Percentiles rank a stretch among this genome's conserved stretches.
phyloP scores from a whole-genome alignment of 1,284 basidiomycete species.

The Athelia psychrophila region DNA sequence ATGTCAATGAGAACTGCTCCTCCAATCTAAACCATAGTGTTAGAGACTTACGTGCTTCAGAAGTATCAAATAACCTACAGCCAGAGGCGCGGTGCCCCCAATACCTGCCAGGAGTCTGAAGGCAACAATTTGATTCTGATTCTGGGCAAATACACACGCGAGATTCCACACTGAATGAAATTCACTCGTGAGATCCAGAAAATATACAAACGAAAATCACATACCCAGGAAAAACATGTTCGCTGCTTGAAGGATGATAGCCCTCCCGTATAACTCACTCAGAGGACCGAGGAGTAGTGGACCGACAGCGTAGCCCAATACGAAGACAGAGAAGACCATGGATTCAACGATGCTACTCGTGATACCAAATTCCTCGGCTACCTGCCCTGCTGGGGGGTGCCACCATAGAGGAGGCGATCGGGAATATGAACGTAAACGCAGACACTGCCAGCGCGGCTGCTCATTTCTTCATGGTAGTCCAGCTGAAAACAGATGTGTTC shows the following conservation, averaged over 20 bases:
- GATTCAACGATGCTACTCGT: constrained; percentile 49
- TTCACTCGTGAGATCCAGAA: no score
- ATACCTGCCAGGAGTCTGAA: constrained; percentile 67
- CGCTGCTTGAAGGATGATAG: constrained; percentile 35
- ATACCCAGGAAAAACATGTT: constrained; percentile 34
- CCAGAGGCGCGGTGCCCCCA: constrained; percentile 61
- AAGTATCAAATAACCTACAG: constrained; percentile 4
- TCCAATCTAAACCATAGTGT: constrained; percentile 32
- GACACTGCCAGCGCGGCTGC: constrained; percentile 59
- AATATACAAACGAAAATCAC: no score
- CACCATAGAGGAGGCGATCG: constrained; percentile 68
- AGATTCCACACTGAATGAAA: constrained; percentile 51
- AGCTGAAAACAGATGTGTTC: constrained; percentile 35
- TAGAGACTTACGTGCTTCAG: no score
- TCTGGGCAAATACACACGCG: constrained; percentile 64
- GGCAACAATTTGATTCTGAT: constrained; percentile 50
- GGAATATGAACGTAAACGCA: constrained; percentile 63
- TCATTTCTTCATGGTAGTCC: constrained; percentile 60
- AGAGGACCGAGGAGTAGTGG: constrained; percentile 54
- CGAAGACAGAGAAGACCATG: constrained; percentile 65
- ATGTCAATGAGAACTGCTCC: constrained; percentile 72
- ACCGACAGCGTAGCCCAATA: constrained; percentile 59
- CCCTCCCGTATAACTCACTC: constrained; percentile 42
- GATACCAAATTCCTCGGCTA: constrained; percentile 57
- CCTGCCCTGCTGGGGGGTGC: constrained; percentile 57